These are phyloP conservation scores for Coemansia sp. DNA, from an alignment of 192 early-diverging fungal genomes.

Conservation along the genomic window DNA sequence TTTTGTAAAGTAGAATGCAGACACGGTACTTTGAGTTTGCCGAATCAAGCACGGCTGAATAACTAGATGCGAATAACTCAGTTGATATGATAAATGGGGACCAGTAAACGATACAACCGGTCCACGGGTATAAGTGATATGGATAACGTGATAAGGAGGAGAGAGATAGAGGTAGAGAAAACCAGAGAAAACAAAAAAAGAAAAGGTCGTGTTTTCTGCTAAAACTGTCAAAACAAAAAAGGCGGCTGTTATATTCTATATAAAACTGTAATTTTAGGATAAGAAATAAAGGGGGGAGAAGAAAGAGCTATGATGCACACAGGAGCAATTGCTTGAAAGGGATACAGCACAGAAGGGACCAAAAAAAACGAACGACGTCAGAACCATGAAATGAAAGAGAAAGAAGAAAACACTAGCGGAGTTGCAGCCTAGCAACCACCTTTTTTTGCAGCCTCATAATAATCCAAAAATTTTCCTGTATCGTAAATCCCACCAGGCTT, in stretches of 20 bases:
- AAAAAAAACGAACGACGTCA: no score
- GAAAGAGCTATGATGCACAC: background rate
- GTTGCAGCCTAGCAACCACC: slow-evolving; percentile 3
- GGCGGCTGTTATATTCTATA: slow-evolving; percentile 3
- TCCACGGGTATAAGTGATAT: slow-evolving; percentile 15
- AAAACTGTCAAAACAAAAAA: slow-evolving; percentile 7
- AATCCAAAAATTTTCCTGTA: no score
- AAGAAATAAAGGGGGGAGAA: slow-evolving; percentile 1
- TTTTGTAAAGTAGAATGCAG: no score
- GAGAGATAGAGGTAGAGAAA: background rate
- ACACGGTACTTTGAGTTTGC: background rate
- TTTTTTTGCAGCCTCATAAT: background rate
- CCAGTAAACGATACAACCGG: background rate
- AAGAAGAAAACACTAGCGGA: slow-evolving; percentile 7
- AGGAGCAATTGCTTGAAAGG: no score
- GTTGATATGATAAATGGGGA: slow-evolving; percentile 4
- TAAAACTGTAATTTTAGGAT: slow-evolving; percentile 8
- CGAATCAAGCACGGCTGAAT: slow-evolving; percentile 6
- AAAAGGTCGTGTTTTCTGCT: slow-evolving; percentile 3
- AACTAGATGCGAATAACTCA: slow-evolving; percentile 14
- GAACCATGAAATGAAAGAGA: background rate
- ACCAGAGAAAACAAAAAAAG: slow-evolving; percentile 8
- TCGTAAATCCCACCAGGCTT: no score
- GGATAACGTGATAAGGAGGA: slow-evolving; percentile 15
- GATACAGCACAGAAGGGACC: no score